Base-by-base conservation (phyloP, 306 rosid genomes). In the Gastrolobium villosum region DNA sequence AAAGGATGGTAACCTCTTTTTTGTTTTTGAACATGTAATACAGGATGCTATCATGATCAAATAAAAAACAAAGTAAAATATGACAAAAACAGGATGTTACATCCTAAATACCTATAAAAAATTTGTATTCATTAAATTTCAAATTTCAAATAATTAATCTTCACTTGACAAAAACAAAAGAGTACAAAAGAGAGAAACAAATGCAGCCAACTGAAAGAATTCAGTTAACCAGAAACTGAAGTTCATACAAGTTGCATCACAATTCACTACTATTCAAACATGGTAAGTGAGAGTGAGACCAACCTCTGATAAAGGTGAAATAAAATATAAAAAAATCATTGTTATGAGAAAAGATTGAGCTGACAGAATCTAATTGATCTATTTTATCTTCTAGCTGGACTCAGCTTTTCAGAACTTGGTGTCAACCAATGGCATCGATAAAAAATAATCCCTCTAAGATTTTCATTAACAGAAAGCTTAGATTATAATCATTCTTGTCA, bases 341-440 rank as follows among this genome's bases (percentile, higher is more conserved):
- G 57, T 49, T 64, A 36, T 65, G 61, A 80, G 83, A 74, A 73
- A 86, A 83, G 71, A 54, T 63, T 61, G 74, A 72, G 76, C 79
- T 75, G 54, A 77, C 76, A 77, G 88, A 90, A 87, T 85, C 91
- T 74, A 83, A 66, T 85, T 82, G 64, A 82, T 64, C 40, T 40
- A 72, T 77, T 82, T 75, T 82, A 57, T 71, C 55, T 73, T 86
- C 86, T 87, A 90, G 90, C 96, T 92, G 97, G 89, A 83, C 75
- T 86, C 89, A 87, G 79, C 90, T 88, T 87, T 89, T 75, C 79
- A 68, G 77, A 75, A 78, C 56, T 84, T 78, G 63, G 85, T 83
- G 83, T 91, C 89, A 78, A 83, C 73, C 76, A 82, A 86, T 76
- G 83, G 53, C 87, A 87, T 79, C 61, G 44, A 81, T 88, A 79